phyloP scores from a whole-genome alignment of 768 basidiomycete species.

The Austroboletus eburneus region DNA sequence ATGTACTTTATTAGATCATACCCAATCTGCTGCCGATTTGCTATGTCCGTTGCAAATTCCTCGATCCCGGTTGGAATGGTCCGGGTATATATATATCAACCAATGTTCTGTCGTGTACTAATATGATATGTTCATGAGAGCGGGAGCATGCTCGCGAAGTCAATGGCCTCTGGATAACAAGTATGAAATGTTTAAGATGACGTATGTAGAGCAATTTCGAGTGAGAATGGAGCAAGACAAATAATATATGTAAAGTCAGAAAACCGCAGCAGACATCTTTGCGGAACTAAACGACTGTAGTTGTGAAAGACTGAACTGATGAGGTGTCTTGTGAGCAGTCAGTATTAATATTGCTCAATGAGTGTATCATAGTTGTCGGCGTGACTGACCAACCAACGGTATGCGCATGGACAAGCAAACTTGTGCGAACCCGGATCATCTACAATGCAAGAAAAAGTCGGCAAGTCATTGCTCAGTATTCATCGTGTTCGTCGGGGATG shows the following conservation, averaged over 20 bases:
- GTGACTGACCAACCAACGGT: slow-evolving; percentile 15
- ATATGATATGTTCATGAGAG: slow-evolving; percentile 6
- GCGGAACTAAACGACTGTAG: slow-evolving; percentile 33
- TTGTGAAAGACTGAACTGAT: slow-evolving; percentile 23
- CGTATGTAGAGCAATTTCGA: slow-evolving; percentile 8
- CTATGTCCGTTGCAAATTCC: neutral
- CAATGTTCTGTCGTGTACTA: slow-evolving; percentile 10
- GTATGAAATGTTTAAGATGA: neutral
- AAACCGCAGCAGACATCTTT: slow-evolving; percentile 21
- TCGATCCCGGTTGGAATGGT: slow-evolving; percentile 5
- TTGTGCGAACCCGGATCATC: slow-evolving; percentile 16
- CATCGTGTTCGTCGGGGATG: slow-evolving; percentile 55
- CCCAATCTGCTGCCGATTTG: slow-evolving; percentile 10
- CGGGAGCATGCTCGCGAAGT: slow-evolving; percentile 7
- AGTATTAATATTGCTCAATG: neutral
- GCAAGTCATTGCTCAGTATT: slow-evolving; percentile 35
- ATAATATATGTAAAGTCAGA: slow-evolving; percentile 14
- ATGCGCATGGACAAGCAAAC: slow-evolving; percentile 24
- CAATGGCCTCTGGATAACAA: slow-evolving; percentile 6
- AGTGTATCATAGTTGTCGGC: neutral
- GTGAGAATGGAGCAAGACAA: slow-evolving; percentile 15
- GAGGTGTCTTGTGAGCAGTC: slow-evolving; percentile 3
- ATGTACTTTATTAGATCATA: no score
- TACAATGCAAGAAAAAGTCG: slow-evolving; percentile 17
- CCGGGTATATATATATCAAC: slow-evolving; percentile 17